Base-by-base conservation (phyloP, 1,284 basidiomycete species). In the Trametes versicolor region DNA sequence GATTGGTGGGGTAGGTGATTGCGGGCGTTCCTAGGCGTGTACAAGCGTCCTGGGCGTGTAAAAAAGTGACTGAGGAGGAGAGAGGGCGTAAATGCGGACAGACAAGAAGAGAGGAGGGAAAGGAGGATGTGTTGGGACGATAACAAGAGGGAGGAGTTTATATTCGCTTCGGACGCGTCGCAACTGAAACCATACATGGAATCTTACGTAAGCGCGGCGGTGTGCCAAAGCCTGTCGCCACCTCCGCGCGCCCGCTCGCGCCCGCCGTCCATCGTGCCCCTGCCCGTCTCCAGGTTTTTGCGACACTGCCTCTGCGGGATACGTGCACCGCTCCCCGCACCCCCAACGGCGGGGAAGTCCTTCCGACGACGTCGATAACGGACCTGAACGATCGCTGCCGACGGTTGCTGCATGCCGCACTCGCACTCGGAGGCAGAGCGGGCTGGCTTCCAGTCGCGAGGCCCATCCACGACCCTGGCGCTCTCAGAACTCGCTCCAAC, bases 101-200 rank as follows among this genome's bases (percentile, higher is more conserved):
- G 45, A 41, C 34, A 29, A 41, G 50, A 29, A n/a, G 34, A 41
- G 34, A 29, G 47, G 58, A 37, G 52, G 29, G 43, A 49, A 57
- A 43, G 53, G 54, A 45, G 61, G 53, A 60, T 48, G 57, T 59
- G 61, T 54, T 48, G 53, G 52, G 47, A 65, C 50, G 63, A 60
- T 50, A 57, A 52, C 64, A 51, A 57, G 47, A 23, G 50, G 55
- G 60, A 62, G 41, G 65, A 54, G 63, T 63, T 67, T 69, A 67
- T 69, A 69, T 66, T 60, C 62, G 60, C 48, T 50, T 59, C 56
- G 62, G 65, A 69, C 68, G 65, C 68, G 68, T 67, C 63, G 68
- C 68, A 59, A 57, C 37, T 64, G 60, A 58, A 15, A 29, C 66
- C 66, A 50, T 58, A 69, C 41, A 54, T 45, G 61, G 63, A 34